Percentiles rank a stretch among this genome's conserved stretches.
Evolutionary conservation across 768 basidiomycete species (phyloP).

Genomic region (Mycena epipterygia): DNA sequence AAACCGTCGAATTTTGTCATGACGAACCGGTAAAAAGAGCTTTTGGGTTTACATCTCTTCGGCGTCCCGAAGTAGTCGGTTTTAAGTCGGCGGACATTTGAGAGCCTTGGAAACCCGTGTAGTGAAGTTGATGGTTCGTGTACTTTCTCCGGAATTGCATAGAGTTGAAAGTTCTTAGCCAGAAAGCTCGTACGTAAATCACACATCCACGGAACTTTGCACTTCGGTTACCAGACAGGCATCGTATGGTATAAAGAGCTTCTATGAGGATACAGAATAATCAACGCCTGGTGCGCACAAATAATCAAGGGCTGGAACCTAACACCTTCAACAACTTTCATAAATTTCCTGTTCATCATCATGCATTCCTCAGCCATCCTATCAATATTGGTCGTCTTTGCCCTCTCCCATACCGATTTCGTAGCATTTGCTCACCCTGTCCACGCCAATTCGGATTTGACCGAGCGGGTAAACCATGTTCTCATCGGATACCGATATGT

Average conservation of each 20-base stretch:
- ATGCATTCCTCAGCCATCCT: background rate
- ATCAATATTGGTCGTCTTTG: background rate
- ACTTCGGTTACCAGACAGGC: background rate
- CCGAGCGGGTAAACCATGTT: background rate
- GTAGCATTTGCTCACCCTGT: background rate
- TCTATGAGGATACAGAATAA: background rate
- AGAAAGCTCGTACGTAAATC: no score
- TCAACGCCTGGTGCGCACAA: slow-evolving; percentile 9
- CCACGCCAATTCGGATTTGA: background rate
- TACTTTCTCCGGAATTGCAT: no score
- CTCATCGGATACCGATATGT: background rate
- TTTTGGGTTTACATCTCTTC: slow-evolving; percentile 1
- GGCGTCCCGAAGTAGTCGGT: no score
- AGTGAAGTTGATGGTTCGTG: no score
- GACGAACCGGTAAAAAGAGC: slow-evolving; percentile 2
- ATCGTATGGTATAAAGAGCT: background rate
- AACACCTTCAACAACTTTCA: background rate
- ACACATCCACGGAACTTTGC: slow-evolving; percentile 1
- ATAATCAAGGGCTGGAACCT: background rate
- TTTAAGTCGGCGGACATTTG: background rate
- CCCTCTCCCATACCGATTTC: no score
- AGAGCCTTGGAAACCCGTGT: background rate
- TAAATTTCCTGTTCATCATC: background rate
- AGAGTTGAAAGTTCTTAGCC: no score
- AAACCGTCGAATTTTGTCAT: background rate